Conservation (phyloP, 108 stramenopile species). For the Cyclotella cryptica region DNA sequence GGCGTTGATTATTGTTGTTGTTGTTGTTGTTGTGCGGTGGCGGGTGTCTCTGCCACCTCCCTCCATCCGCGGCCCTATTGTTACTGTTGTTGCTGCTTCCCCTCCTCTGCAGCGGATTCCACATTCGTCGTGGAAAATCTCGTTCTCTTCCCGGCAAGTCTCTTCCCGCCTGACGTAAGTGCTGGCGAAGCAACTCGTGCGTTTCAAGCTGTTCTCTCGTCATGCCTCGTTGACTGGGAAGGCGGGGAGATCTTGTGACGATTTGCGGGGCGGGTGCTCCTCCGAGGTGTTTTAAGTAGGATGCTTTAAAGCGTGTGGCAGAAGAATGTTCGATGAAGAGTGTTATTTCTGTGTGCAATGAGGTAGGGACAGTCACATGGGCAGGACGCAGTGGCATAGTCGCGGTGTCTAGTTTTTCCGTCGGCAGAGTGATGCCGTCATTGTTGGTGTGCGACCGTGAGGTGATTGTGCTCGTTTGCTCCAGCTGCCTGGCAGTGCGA, state of each 20-base stretch:
- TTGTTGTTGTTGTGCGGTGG: background rate
- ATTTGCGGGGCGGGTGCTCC: slow-evolving; percentile 21
- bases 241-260: background rate
- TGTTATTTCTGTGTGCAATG: slow-evolving; percentile 53
- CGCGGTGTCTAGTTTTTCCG: background rate
- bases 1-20: slow-evolving; percentile 12
- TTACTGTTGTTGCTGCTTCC: background rate
- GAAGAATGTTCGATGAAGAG: slow-evolving; percentile 67
- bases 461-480: no score
- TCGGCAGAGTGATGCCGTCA: background rate
- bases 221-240: background rate
- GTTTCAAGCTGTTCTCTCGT: slow-evolving; percentile 48
- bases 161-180: slow-evolving; percentile 25
- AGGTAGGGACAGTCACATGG: background rate
- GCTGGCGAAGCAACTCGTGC: slow-evolving; percentile 37
- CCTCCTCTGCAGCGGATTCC: slow-evolving; percentile 10
- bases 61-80: background rate
- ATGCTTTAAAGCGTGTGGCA: slow-evolving; percentile 67
- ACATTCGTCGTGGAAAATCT: background rate
- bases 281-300: slow-evolving; percentile 73
- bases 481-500: background rate
- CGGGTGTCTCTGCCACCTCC: background rate
- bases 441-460: background rate
- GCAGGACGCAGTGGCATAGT: background rate
- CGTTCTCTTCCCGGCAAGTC: background rate